Percentiles rank a stretch among this genome's conserved stretches.
These are phyloP conservation scores for Aspergillus panamensis DNA, from an alignment of 495 filamentous ascomycete genomes.

Conservation along the genomic window DNA sequence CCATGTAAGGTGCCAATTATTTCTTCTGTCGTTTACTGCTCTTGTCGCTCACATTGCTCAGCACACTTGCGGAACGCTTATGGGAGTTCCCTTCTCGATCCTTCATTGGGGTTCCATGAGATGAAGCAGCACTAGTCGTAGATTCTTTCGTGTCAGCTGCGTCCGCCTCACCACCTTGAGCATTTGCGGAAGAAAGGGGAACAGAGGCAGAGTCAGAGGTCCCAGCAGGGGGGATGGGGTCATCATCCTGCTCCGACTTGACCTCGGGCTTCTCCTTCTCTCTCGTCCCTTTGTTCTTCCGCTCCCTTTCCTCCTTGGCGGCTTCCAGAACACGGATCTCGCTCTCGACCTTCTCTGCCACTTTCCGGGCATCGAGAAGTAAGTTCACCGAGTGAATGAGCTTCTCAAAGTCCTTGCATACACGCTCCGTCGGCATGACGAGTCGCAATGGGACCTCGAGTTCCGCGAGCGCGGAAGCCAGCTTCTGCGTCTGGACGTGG, in stretches of 20 bases:
- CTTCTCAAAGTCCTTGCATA: slow-evolving; percentile 76
- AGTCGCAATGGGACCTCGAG: slow-evolving; percentile 74
- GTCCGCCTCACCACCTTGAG: slow-evolving; percentile 8
- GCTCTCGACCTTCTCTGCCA: slow-evolving; percentile 78
- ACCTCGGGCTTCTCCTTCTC: slow-evolving; percentile 34
- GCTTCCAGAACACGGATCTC: slow-evolving; percentile 74
- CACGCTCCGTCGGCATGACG: slow-evolving; percentile 78
- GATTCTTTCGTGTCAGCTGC: not conserved
- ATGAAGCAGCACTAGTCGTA: slow-evolving; percentile 13
- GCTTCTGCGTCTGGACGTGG: slow-evolving; percentile 74
- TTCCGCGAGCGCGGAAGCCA: slow-evolving; percentile 71
- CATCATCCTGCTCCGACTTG: slow-evolving; percentile 39
- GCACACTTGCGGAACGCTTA: slow-evolving; percentile 73
- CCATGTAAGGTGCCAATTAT: slow-evolving; percentile 32
- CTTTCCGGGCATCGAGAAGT: slow-evolving; percentile 78
- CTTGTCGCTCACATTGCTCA: slow-evolving; percentile 66
- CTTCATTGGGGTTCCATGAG: slow-evolving; percentile 14
- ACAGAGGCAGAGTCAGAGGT: slow-evolving; percentile 9
- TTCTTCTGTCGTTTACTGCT: slow-evolving; percentile 69
- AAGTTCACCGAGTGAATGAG: slow-evolving; percentile 69
- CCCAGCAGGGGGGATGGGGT: slow-evolving; percentile 20
- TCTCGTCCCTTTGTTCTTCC: slow-evolving; percentile 28
- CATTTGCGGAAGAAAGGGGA: slow-evolving; percentile 1
- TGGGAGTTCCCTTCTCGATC: slow-evolving; percentile 40
- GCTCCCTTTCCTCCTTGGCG: slow-evolving; percentile 59